phyloP scores from a whole-genome alignment of 2,329 filamentous ascomycete genomes.

The Cyanodermella asteris region DNA sequence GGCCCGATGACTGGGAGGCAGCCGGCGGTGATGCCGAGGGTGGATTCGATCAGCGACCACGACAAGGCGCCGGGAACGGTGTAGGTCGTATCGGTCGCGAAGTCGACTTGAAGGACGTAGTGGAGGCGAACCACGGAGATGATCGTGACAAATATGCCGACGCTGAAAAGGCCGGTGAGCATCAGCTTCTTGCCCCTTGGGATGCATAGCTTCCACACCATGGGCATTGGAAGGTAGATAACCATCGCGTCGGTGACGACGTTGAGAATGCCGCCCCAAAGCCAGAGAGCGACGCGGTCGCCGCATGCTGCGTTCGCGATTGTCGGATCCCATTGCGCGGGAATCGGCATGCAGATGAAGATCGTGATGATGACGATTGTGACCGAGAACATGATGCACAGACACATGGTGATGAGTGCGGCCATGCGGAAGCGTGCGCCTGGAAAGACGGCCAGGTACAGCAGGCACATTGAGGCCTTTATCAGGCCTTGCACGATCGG shows the following conservation, averaged over 20 bases:
- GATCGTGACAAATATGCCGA: too few species aligned
- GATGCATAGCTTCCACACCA: conserved; percentile 2
- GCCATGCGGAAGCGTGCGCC: too few species aligned
- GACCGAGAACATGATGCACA: too few species aligned
- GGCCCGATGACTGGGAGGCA: conserved; percentile 4
- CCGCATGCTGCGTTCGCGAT: conserved; percentile 1
- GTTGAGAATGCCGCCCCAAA: conserved; percentile 1
- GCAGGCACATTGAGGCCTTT: too few species aligned
- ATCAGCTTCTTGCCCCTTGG: not conserved
- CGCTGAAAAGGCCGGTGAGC: not conserved
- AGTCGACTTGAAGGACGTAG: too few species aligned
- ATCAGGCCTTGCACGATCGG: too few species aligned
- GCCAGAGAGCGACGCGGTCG: not conserved
- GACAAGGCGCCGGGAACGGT: not conserved
- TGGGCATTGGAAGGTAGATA: conserved; percentile 2
- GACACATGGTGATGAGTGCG: too few species aligned
- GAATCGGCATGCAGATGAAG: conserved; percentile 4
- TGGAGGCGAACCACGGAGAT: too few species aligned
- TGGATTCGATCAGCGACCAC: not conserved
- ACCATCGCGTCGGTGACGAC: conserved; percentile 3
- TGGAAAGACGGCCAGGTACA: too few species aligned
- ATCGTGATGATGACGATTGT: conserved; percentile 19
- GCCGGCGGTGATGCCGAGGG: conserved; percentile 3
- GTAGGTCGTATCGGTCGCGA: conserved; percentile 1
- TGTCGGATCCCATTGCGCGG: conserved; percentile 4